Conservation (phyloP, 306 rosid genomes). For the Calophaca sinica region DNA sequence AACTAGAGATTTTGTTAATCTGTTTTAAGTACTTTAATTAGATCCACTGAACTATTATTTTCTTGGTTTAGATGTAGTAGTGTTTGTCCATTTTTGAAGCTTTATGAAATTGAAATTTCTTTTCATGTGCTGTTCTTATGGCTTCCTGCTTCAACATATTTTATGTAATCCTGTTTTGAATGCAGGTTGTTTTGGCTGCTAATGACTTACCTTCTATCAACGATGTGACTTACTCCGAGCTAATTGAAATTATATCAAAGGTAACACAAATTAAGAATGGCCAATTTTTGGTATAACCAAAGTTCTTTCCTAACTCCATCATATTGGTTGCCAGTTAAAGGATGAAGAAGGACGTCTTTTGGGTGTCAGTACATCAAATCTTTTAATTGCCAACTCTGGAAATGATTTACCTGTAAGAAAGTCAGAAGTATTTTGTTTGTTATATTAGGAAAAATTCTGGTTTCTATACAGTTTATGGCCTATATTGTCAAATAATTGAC, state of each 20-base stretch:
- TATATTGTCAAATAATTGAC: not conserved
- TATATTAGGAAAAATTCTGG: constrained; percentile 13
- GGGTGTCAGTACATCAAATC: constrained; percentile 83
- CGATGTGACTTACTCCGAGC: constrained; percentile 82
- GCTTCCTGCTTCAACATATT: constrained; percentile 39
- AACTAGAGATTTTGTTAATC: not conserved
- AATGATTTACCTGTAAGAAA: constrained; percentile 91
- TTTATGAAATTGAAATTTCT: constrained; percentile 27
- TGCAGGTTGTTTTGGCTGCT: constrained; percentile 94
- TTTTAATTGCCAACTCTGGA: constrained; percentile 81
- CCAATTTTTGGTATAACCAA: constrained; percentile 8
- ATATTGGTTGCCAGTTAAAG: constrained; percentile 67
- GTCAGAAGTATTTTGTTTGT: not conserved
- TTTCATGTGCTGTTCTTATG: not conserved
- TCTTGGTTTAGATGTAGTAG: constrained; percentile 12
- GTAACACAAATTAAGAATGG: constrained; percentile 48
- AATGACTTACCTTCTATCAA: constrained; percentile 93
- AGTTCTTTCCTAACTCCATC: constrained; percentile 42
- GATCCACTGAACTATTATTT: not conserved
- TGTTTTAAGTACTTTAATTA: constrained; percentile 5
- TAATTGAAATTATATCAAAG: constrained; percentile 78
- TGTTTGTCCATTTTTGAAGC: constrained; percentile 9
- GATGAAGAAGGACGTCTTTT: constrained; percentile 69
- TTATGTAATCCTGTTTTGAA: constrained; percentile 17
- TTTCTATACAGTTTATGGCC: not conserved